Base-by-base conservation (phyloP, 2,329 filamentous ascomycete species). In the Arthrobotrys sphaeroides region DNA sequence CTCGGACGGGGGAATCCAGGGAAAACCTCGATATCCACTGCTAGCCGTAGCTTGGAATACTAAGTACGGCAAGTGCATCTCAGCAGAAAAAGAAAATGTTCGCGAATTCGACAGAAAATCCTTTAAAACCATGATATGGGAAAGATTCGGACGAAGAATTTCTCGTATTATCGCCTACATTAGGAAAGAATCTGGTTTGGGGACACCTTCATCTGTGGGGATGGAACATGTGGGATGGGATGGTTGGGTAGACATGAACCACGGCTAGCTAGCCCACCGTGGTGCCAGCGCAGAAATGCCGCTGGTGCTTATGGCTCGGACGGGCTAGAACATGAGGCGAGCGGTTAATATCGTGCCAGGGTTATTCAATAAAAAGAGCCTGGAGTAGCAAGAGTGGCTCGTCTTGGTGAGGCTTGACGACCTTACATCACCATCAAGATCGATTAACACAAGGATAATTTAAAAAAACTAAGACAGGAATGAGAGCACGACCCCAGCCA, bases 81-180 rank as follows among this genome's bases (percentile, higher is more conserved):
- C 18, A 22, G 13, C 26, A n/a, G 36, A 47, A 66, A 47, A 59
- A 36, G 38, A 47, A 45, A 49, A 24, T 26, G n/a, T n/a, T n/a
- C n/a, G n/a, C n/a, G n/a, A 62, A 43, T 16, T 18, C n/a, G 22
- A 43, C 13, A 20, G 20, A 12, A 26, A 43, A 26, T 26, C 4
- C 36, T 60, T 24, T 3, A 24, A 24, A 3, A 24, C 38, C 38
- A 18, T 55, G 51, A 55, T 36, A 55, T 12, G 38, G n/a, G 22
- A 20, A 26, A 24, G 7, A 36, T 55, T 31, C 36, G n/a, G 28
- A 61, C 31, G 7, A 18, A 53, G 40, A 59, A 40, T 40, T 38
- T 73, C 68, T 73, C 68, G 16, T 18, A 16, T 7, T 38, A 73
- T 65, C 66, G 42, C 26, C 68, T 60, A n/a, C 13, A 73, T 73